These are phyloP conservation scores for Yamadazyma taylorii DNA, from an alignment of 1,139 yeast genomes.

Conservation along the genomic window DNA sequence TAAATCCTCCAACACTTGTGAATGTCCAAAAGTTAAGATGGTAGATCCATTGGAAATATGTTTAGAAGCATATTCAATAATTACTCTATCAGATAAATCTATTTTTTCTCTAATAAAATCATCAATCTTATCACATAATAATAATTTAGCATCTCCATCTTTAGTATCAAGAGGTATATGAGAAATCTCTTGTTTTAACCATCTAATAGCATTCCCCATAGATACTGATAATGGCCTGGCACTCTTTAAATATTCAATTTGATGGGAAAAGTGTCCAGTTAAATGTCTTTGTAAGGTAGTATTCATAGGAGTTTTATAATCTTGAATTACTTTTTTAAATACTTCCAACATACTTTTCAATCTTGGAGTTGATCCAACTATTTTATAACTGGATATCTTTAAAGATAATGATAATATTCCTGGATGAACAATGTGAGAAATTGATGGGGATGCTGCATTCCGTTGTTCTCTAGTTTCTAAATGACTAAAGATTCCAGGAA, in stretches of 20 bases:
- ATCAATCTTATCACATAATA: slow-evolving; percentile 68
- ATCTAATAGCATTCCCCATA: slow-evolving; percentile 97
- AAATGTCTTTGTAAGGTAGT: slow-evolving; percentile 85
- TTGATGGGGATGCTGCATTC: slow-evolving; percentile 61
- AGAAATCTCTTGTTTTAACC: slow-evolving; percentile 94
- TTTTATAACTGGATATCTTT: slow-evolving; percentile 77
- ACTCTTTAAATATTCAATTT: slow-evolving; percentile 87
- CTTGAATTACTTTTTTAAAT: slow-evolving; percentile 75
- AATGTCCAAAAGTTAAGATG: slow-evolving; percentile 84
- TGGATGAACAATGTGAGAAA: slow-evolving; percentile 81
- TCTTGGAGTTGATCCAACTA: slow-evolving; percentile 88
- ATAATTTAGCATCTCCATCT: slow-evolving; percentile 73
- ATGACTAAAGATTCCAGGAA: slow-evolving; percentile 78
- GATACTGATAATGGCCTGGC: slow-evolving; percentile 91
- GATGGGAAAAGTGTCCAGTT: slow-evolving; percentile 88
- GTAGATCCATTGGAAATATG: slow-evolving; percentile 80
- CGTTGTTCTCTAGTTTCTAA: slow-evolving; percentile 81
- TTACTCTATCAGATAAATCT: slow-evolving; percentile 79
- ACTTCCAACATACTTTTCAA: slow-evolving; percentile 84
- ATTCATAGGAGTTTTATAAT: slow-evolving; percentile 82
- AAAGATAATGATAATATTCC: slow-evolving; percentile 76
- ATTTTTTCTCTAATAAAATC: slow-evolving; percentile 83
- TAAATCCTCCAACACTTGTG: slow-evolving; percentile 77
- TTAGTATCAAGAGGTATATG: slow-evolving; percentile 67
- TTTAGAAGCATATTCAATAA: slow-evolving; percentile 75